Conservation (phyloP, 176 grass and related monocot species). For the Typha latifolia region DNA sequence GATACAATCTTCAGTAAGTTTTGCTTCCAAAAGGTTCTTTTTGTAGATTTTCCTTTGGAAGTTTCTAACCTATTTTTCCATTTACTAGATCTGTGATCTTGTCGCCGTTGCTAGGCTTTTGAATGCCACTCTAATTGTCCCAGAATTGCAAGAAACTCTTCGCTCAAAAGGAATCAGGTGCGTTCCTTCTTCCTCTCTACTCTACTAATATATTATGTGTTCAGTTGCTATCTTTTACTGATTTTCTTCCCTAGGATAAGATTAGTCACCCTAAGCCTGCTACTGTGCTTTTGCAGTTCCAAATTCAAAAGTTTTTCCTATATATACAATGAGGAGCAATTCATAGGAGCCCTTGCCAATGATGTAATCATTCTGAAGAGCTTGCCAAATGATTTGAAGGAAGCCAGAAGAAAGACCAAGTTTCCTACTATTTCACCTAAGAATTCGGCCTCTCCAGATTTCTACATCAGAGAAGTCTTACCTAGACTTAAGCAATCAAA, state of each 20-base stretch:
- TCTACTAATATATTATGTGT: conserved; percentile 2
- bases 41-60: conserved; percentile 8
- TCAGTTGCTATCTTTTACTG: conserved; percentile 4
- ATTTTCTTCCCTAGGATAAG: conserved; percentile 14
- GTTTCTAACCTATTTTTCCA: conserved; percentile 27
- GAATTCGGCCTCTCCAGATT: conserved; percentile 53
- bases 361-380: conserved; percentile 67
- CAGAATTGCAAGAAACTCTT: conserved; percentile 88
- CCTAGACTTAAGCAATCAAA: conserved; percentile 80
- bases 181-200: conserved; percentile 6
- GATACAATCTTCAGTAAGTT: conserved; percentile 95
- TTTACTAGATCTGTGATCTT: conserved; percentile 97
- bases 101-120: conserved; percentile 78
- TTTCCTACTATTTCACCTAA: conserved; percentile 87
- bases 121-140: conserved; percentile 96
- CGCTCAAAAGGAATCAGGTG: conserved; percentile 94
- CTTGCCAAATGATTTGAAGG: conserved; percentile 75
- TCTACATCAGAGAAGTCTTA: conserved; percentile 64
- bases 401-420: conserved; percentile 83
- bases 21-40: conserved; percentile 18
- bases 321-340: conserved; percentile 86
- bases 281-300: conserved; percentile 41
- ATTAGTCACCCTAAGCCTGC: conserved; percentile 11
- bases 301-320: conserved; percentile 99
- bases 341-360: conserved; percentile 61